A percentile compares a stretch with the other conserved stretches of the same genome.
These are phyloP conservation scores for Phylloporus rhodoxanthus DNA, from an alignment of 768 basidiomycete genomes.

Conservation along the genomic window DNA sequence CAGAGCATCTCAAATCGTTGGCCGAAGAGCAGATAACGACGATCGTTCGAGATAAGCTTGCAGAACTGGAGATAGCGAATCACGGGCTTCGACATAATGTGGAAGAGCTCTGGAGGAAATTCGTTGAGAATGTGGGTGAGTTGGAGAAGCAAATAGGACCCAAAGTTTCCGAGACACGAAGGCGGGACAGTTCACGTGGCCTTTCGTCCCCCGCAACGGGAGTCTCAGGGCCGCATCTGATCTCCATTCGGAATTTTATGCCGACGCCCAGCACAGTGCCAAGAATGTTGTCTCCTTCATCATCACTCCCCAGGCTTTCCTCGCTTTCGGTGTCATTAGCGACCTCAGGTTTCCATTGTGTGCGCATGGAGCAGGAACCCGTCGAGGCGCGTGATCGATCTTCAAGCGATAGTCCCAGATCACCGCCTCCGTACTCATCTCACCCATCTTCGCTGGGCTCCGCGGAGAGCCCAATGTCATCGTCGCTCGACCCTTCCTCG, in stretches of 20 bases:
- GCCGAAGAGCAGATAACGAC: conserved; percentile 56
- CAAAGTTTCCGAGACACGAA: conserved; percentile 12
- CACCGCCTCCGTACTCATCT: conserved; percentile 34
- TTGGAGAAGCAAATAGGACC: conserved; percentile 36
- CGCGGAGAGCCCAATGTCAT: conserved; percentile 17
- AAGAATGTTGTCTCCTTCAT: conserved; percentile 34
- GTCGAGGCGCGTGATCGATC: conserved; percentile 13
- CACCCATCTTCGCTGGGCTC: conserved; percentile 31
- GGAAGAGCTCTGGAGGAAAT: conserved; percentile 57
- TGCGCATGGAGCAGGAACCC: conserved; percentile 30
- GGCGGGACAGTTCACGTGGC: conserved; percentile 20
- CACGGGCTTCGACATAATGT: conserved; percentile 50
- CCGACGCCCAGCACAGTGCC: conserved; percentile 39
- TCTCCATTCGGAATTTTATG: conserved; percentile 49
- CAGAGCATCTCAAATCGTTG: conserved; percentile 45
- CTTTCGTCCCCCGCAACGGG: conserved; percentile 17
- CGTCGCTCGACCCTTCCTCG: conserved; percentile 15
- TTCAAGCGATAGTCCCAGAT: conserved; percentile 18
- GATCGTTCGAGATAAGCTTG: conserved; percentile 47
- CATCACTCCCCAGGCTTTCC: conserved; percentile 43
- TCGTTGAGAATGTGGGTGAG: conserved; percentile 42
- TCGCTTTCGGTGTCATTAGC: conserved; percentile 68
- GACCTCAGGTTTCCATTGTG: conserved; percentile 52
- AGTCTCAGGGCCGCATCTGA: conserved; percentile 31
- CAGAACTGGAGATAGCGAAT: conserved; percentile 54